Evolutionary conservation across 495 filamentous ascomycete species (phyloP), one percentile per base, ranked within the genome.

Genomic region (Penicillium cosmopolitanum): DNA sequence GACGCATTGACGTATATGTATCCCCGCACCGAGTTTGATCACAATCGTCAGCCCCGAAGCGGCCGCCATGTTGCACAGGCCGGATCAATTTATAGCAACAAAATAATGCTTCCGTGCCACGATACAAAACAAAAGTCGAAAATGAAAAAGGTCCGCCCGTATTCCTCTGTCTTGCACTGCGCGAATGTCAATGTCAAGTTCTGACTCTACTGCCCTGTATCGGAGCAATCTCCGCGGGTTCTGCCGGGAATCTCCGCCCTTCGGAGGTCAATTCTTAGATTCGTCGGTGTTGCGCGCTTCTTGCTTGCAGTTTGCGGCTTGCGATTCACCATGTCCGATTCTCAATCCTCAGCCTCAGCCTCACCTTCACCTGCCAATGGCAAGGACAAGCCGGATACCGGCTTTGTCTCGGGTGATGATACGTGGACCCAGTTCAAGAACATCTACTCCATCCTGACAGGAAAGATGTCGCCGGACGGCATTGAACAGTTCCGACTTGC

Each of bases 21-120:
- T 60, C 67, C 66, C 69, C 87, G 78, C 81, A 96, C 93, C 93
- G 62, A 97, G 80, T 77, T 97, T 97, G 62, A 97, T 97, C 65
- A 97, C 93, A 57, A 97, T 87, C 42, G 89, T 92, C 62, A 88
- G 73, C 64, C 76, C 61, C 21, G 72, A 54, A 40, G 36, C 16
- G 21, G 56, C 58, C 58, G 68, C 67, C 67, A 74, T 72, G 54
- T 43, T 54, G 40, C 52, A 31, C 43, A 13, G 43, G 28, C 33
- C 11, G 13, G 50, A 9, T 52, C 36, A 28, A 51, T 40, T 25
- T 18, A 31, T 31, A 31, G 28, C 28, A 35, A 40, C 12, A 46
- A 34, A 16, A 18, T 23, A 23, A 48, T 21, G 50, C 16, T 34
- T 6, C 31, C 36, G 5, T 5, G 11, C 3, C 35, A 55, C 28